These are phyloP conservation scores for Hyaloscypha finlandica DNA, from an alignment of 495 filamentous ascomycete genomes.

Conservation along the genomic window DNA sequence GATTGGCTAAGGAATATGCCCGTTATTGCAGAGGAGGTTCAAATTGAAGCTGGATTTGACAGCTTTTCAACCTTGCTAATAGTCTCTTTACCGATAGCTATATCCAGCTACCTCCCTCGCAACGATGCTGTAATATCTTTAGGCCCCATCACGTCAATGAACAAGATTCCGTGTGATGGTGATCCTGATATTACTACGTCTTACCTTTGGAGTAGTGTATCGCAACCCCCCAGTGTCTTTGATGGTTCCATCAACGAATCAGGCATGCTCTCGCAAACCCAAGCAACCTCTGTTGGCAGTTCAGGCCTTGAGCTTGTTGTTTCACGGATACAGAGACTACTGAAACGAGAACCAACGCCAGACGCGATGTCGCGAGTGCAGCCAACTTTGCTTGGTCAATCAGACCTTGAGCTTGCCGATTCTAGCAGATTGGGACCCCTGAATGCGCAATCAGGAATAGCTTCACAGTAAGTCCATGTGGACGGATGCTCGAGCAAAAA, in stretches of 20 bases:
- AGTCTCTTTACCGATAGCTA: conserved; percentile 2
- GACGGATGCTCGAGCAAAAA: no score
- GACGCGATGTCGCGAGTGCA: not conserved
- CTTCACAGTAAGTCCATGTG: not conserved
- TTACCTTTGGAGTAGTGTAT: not conserved
- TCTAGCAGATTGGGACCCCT: not conserved
- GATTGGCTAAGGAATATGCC: conserved; percentile 1
- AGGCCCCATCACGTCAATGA: not conserved
- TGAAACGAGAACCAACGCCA: no score
- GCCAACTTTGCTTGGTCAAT: not conserved
- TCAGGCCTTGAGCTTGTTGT: no score
- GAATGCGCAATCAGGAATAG: not conserved
- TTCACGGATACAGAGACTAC: no score
- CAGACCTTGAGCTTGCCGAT: not conserved
- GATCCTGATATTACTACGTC: not conserved
- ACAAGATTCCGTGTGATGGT: conserved; percentile 4
- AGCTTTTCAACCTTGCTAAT: not conserved
- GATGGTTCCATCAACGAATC: not conserved
- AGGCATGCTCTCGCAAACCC: not conserved
- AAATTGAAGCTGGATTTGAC: conserved; percentile 4
- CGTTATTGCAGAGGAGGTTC: not conserved
- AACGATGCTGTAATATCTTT: conserved; percentile 2
- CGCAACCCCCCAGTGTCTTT: not conserved
- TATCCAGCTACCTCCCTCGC: not conserved
- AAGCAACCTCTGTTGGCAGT: no score